Evolutionary conservation across 768 basidiomycete genomes (phyloP), one percentile per base, ranked within the genome.

Genomic region (Tephrocybe rancida): DNA sequence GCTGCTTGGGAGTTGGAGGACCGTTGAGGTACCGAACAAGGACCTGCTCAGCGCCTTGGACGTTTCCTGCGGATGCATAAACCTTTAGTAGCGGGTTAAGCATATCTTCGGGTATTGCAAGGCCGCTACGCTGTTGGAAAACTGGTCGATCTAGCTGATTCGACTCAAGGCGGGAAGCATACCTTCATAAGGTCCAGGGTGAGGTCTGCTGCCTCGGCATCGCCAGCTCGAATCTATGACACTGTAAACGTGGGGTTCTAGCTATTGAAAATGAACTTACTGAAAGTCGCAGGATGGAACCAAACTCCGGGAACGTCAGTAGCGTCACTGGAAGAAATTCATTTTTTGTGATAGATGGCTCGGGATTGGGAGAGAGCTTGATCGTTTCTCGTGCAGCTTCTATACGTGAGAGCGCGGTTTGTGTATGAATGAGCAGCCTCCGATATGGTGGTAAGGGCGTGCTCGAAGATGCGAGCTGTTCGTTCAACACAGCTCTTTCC

Each of bases 161-260:
- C 27, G 11, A 21, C 18, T n/a, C 3, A 51, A 9, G 30, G 38
- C 2, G 9, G 27, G 7, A 3, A 44, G 53, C 62, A 8, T 52
- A 80, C 80, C 72, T 74, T 79, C 80, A 88, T 86, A 1, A 90
- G 67, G 16, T 73, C 66, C 7, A 91, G 63, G 2, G 77, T 71
- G 2, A 63, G 60, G 57, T 85, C 78, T 1, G 82, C 85, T 0
- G 80, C 76, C 22, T 68, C 61, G 0, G 60, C 60, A 57, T 91
- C 88, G 3, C 70, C 62, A 18, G 71, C 66, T 16, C 71, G 63
- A 19, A 84, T 62, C 87, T 89, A 57, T 0, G 44, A 11, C 38
- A 35, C 41, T 27, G 51, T 61, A 9, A 63, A 43, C 35, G 29
- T 44, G 34, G 37, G 44, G 7, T 5, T 4, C 19, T 41, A 9